Evolutionary conservation across 1,139 yeast genomes (phyloP), one percentile per base, ranked within the genome.

Genomic region (Suhomyces atakaporum): DNA sequence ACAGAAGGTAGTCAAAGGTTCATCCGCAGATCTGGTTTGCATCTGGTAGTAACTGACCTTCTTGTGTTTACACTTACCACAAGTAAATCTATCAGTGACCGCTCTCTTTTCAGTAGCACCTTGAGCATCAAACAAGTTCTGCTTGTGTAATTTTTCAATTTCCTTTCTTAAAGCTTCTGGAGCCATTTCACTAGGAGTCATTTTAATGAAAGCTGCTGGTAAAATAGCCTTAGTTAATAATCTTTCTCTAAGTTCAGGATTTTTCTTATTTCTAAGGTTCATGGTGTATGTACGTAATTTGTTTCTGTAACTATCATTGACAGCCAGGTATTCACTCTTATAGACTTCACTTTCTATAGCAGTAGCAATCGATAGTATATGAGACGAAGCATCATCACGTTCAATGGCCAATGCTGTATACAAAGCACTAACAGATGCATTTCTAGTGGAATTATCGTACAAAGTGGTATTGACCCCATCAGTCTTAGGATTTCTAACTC

Each of bases 1-100:
- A 69, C 97, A 92, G 60, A 92, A 92, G 2, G 98, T 92, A 7
- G 98, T 92, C 56, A 92, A 77, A 43, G 98, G 98, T 64, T 92
- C 98, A 78, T 92, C 98, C 16, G 98, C 98, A 40, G 96, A 86
- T 63, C 98, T 75, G 25, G 98, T 92, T 71, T 92, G 98, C 85
- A 92, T 78, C 68, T 92, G 98, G 64, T 89, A 92, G 62, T 92
- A 92, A 51, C 96, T 86, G 25, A 92, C 98, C 69, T 87, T 88
- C 73, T 90, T 88, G 60, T 89, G 92, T 65, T 90, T 92, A 76
- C 98, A 92, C 63, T 92, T 92, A 42, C 97, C 97, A 67, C 98
- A 92, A 3, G 95, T 86, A 60, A 92, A 92, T 61, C 97, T 75
- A 62, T 92, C 97, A 7, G 98, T 92, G 30, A 89, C 89, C 1